Evolutionary conservation across 2,329 filamentous ascomycete species (phyloP).

Genomic region (Scedosporium apiospermum): DNA sequence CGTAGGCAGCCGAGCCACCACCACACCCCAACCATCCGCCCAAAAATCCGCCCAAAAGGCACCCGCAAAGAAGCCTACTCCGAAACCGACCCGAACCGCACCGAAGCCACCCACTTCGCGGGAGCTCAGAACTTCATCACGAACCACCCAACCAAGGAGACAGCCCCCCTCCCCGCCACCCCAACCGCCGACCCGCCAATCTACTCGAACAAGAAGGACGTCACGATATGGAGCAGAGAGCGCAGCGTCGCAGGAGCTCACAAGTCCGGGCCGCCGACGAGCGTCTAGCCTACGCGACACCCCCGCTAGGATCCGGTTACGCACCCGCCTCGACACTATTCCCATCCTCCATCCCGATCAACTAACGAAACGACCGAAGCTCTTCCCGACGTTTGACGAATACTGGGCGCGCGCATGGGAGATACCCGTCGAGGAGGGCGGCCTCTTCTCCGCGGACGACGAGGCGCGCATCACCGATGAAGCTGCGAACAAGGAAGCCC

Average conservation of each 20-base stretch:
- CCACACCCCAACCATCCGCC: conserved; percentile 3
- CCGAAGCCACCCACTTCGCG: conserved; percentile 2
- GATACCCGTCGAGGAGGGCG: conserved; percentile 49
- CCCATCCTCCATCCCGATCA: conserved; percentile 53
- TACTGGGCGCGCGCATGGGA: conserved; percentile 42
- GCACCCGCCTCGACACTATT: conserved; percentile 25
- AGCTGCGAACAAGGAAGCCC: conserved; percentile 58
- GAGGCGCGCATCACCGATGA: conserved; percentile 49
- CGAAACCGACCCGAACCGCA: neutral
- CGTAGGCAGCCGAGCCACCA: neutral
- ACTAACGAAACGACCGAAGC: conserved; percentile 40
- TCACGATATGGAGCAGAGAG: conserved; percentile 21
- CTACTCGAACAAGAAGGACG: conserved; percentile 32
- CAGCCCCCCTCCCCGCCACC: conserved; percentile 17
- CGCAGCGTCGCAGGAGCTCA: neutral
- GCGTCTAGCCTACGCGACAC: neutral
- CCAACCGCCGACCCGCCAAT: conserved; percentile 26
- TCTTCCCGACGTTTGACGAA: conserved; percentile 46
- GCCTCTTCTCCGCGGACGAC: conserved; percentile 45
- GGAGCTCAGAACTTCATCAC: neutral
- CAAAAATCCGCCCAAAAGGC: conserved; percentile 12
- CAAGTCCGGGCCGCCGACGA: neutral
- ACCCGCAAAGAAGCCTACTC: conserved; percentile 2
- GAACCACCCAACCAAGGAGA: conserved; percentile 13
- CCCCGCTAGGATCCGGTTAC: conserved; percentile 33